Evolutionary conservation across 177 flowering plant species (phyloP).

Genomic region (Telopea speciosissima): DNA sequence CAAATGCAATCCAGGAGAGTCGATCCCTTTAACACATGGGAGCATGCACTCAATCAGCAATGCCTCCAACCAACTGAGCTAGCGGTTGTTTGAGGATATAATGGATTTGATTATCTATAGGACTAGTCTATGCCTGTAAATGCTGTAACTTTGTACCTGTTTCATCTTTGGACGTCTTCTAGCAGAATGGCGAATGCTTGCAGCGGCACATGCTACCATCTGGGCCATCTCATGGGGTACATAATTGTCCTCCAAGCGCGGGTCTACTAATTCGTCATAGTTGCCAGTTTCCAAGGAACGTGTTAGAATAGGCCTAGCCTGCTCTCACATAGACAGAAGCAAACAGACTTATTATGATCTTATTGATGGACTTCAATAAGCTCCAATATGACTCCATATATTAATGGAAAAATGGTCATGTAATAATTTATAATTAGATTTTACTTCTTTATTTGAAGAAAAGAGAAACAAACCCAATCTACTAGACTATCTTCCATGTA

Average conservation of each 20-base stretch:
- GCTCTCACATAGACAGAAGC: constrained; percentile 5
- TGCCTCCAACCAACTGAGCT: too few species aligned
- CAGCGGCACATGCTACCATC: constrained; percentile 66
- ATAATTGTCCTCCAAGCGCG: constrained; percentile 38
- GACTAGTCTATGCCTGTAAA: too few species aligned
- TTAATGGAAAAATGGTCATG: too few species aligned
- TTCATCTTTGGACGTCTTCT: constrained; percentile 73
- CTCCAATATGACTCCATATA: too few species aligned
- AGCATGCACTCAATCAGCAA: too few species aligned
- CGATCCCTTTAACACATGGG: too few species aligned
- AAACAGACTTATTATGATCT: neutral
- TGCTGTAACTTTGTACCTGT: constrained; percentile 35
- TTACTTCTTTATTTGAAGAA: neutral
- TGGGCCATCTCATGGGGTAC: constrained; percentile 46
- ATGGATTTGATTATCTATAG: too few species aligned
- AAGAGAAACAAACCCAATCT: constrained; percentile 54
- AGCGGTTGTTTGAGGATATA: too few species aligned
- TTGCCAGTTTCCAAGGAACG: constrained; percentile 43
- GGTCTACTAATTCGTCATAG: constrained; percentile 45
- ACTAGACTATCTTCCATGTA: constrained; percentile 61
- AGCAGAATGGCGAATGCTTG: constrained; percentile 67
- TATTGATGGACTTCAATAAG: too few species aligned
- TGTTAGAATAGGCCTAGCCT: constrained; percentile 58
- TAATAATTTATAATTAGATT: too few species aligned
- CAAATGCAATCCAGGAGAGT: too few species aligned